Base-by-base conservation (phyloP, 169 alveolate species). In the Cryptosporidium tyzzeri region DNA sequence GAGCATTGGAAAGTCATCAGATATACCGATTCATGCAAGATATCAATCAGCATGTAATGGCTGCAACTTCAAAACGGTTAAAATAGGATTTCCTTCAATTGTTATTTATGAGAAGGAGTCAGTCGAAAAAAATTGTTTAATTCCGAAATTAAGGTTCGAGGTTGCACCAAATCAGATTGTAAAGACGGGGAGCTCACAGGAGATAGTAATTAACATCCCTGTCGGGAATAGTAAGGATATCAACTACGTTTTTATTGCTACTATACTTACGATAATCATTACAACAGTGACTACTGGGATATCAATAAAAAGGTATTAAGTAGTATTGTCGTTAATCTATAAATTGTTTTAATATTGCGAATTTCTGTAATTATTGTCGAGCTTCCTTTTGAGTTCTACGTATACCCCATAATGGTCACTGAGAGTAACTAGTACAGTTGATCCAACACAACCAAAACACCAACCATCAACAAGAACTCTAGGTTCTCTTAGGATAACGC, bases 361-460 rank as follows among this genome's bases (percentile, higher is more conserved):
- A 44, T 73, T 31, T 23, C 65, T 55, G 29, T 45, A 51, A 23
- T 51, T n/a, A 29, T 29, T 53, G 18, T n/a, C 59, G 14, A 29
- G 23, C 73, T 91, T 93, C 37, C 93, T 92, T 61, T 93, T 75
- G 58, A 95, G 93, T 55, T 92, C 93, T 69, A 95, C 93, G 61
- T 93, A 92, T 35, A 95, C 91, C 44, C 96, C 97, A 69, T 95
- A 95, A 86, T 95, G 98, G 53, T 95, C 97, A 18, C 97, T 94
- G 53, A 95, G 92, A 3, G 97, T 95, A 69, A 95, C 97, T 41
- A 95, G 93, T 93, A 93, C 93, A 16, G 94, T 94, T 84, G 93
- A 93, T 62, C 94, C 94, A 23, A 86, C 87, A 73, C 92, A 86
- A 23, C 94, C 94, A 31, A 86, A 92, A 62, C 94, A 92, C 85